Evolutionary conservation across 345 rosid species (phyloP), one percentile per base, ranked within the genome.

Genomic region (Physaria fendleri): DNA sequence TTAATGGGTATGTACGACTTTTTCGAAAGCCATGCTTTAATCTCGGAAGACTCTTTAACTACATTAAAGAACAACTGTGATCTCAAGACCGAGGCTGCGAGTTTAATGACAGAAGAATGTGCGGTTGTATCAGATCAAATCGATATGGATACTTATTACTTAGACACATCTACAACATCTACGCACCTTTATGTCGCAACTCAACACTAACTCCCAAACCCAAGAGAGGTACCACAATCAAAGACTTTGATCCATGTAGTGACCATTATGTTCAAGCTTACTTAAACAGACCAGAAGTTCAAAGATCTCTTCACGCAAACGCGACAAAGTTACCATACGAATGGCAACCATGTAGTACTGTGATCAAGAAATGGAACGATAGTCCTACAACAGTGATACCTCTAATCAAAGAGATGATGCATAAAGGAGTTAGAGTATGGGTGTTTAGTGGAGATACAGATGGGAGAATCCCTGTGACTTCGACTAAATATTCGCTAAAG

Each of bases 401-500:
- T 11, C 74, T 79, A 6, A 47, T 92, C 2, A 58, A 52, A 20
- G 82, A 81, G 59, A 66, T 80, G 76, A 76, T 86, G 82, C 74
- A 57, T 7, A 27, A 56, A 13, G 84, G 83, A 4, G 50, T 86
- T 38, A 76, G 88, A 23, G 85, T 88, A 4, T 85, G 96, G 96
- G 62, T 92, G 20, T 92, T 76, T 80, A 92, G 97, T 60, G 99
- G 97, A 9, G 97, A 92, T 53, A 78, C 11, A 4, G 97, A 92
- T 66, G 99, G 85, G 57, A 76, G 95, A 56, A 77, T 92, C 4
- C 99, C 96, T 0, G 82, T 92, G 6, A 86, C 91, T 11, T 92
- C 99, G 6, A 84, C 97, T 48, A 65, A 72, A 50, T 81, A 79
- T 64, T 86, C 97, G 14, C 79, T 88, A 15, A 55, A 77, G 8